Base-by-base conservation (phyloP, 768 basidiomycete genomes). In the Lactarius quietus region DNA sequence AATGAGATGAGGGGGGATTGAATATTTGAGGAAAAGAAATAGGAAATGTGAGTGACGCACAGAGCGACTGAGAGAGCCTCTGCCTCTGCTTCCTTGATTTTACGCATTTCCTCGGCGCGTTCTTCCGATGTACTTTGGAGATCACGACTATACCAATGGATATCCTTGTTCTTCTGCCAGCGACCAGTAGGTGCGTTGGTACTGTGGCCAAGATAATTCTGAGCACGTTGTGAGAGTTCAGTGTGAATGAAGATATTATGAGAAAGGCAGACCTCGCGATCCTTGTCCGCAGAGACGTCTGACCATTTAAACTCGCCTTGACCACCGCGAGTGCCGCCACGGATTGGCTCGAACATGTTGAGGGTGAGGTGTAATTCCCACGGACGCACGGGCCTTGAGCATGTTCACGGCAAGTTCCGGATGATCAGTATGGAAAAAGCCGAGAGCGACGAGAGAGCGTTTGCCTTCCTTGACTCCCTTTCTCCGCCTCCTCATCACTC, bases 101-200 rank as follows among this genome's bases (percentile, higher is more conserved):
- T 84, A 62, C 84, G 78, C 36, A 97, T 88, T 78, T 98, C 95
- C 66, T 89, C 93, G 0, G 60, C 71, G 61, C 84, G 79, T 67
- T 86, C 85, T 14, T 74, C 74, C 17, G 84, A 84, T 3, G 70
- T 70, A 17, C 71, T 68, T 1, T 73, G 71, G 38, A 66, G 31
- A 6, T 94, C 92, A 33, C 95, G 86, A 71, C 79, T 84, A 73
- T 96, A 98, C 95, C 95, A 98, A 72, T 96, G 95, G 18, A 98
- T 78, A 72, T 98, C 95, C 74, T 95, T 94, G 79, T 94, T 93
- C 78, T 95, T 95, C 78, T 97, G 95, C 95, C 95, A 98, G 55
- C 95, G 82, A 1, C 95, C 95, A 1, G 92, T 92, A 0, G 95
- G 95, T 3, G 95, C 95, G 72, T 95, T 95, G 78, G 97, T 85